A percentile compares a stretch with the other conserved stretches of the same genome.
phyloP scores from a whole-genome alignment of 352 stramenopile genomes.

The Aphanomyces astaci region DNA sequence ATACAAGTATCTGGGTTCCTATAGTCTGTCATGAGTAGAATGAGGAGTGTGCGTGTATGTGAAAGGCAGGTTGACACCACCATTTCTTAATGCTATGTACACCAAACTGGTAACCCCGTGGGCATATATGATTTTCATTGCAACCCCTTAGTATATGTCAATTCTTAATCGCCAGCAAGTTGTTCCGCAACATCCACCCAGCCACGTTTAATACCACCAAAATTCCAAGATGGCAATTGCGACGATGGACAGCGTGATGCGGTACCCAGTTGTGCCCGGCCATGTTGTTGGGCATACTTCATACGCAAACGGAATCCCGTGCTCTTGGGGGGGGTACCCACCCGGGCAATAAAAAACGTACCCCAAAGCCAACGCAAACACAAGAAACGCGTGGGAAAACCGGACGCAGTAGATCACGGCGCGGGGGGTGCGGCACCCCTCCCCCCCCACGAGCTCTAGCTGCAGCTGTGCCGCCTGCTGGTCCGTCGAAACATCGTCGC shows the following conservation, averaged over 20 bases:
- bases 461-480: background rate
- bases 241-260: constrained; percentile 7
- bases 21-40: too few relatives aligned
- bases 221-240: constrained; percentile 17
- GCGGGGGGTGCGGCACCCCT: background rate
- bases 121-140: too few relatives aligned
- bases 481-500: background rate
- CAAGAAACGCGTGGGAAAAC: constrained; percentile 13
- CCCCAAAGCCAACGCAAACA: background rate
- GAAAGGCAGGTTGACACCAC: too few relatives aligned
- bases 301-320: constrained; percentile 2
- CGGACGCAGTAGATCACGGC: constrained; percentile 16
- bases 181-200: too few relatives aligned
- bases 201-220: constrained; percentile 25
- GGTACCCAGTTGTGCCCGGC: constrained; percentile 16
- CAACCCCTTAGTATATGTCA: too few relatives aligned
- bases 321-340: background rate
- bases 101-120: too few relatives aligned
- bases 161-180: too few relatives aligned
- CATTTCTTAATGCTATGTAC: too few relatives aligned
- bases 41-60: too few relatives aligned
- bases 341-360: constrained; percentile 19
- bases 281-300: constrained; percentile 17
- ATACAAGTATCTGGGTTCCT: too few relatives aligned
- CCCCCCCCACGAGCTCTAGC: background rate